Conservation (phyloP, 148 eudicot genomes). For the Dianthus caryophyllus region DNA sequence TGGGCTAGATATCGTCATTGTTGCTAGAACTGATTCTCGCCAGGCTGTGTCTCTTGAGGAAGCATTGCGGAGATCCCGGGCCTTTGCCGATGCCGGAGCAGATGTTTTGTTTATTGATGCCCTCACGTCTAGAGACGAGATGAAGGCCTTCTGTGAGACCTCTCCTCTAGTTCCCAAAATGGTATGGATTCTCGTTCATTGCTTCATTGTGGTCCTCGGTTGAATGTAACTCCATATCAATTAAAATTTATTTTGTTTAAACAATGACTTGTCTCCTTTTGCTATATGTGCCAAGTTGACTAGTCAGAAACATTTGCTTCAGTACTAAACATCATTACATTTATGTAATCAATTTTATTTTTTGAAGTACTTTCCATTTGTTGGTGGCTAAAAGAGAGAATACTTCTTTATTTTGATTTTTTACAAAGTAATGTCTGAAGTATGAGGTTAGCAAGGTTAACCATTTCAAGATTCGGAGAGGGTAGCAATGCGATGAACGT, state of each 20-base stretch:
- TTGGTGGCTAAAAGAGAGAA: not conserved
- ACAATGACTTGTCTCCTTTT: not conserved
- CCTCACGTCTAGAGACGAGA: slow-evolving; percentile 79
- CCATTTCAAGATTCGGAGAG: not conserved
- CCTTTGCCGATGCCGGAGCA: slow-evolving; percentile 90
- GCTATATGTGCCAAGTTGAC: not conserved
- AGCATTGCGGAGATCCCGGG: slow-evolving; percentile 74
- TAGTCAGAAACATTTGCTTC: not conserved
- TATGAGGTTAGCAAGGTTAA: not conserved
- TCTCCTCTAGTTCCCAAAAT: slow-evolving; percentile 74
- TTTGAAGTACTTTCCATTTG: not conserved
- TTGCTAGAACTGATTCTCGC: slow-evolving; percentile 94
- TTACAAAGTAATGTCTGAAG: not conserved
- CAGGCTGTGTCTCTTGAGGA: slow-evolving; percentile 90
- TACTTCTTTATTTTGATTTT: not conserved
- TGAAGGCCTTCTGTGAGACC: slow-evolving; percentile 65
- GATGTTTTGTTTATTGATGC: slow-evolving; percentile 94
- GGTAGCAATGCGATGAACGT: not conserved
- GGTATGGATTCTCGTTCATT: slow-evolving; percentile 34
- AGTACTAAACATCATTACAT: not conserved
- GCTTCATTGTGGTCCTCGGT: not conserved
- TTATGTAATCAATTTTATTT: not conserved
- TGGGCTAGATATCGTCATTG: slow-evolving; percentile 89
- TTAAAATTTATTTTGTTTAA: too few relatives aligned
- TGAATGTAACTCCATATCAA: not conserved